Conservation (phyloP, 139 green algal genomes). For the Chlamydomonas asymmetrica region DNA sequence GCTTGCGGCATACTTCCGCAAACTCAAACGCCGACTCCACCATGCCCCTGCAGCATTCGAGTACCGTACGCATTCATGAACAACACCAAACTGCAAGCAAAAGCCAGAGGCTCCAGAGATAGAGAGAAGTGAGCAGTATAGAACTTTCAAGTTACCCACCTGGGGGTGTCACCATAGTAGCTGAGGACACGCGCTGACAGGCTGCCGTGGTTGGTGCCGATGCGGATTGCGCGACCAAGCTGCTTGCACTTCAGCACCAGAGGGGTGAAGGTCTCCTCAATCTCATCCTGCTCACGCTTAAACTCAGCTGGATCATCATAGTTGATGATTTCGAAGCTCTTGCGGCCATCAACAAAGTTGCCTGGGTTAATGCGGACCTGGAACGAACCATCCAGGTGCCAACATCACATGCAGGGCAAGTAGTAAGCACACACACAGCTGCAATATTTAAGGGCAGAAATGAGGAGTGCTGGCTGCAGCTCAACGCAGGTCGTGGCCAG, state of each 20-base stretch:
- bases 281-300: conserved; percentile 52
- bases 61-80: no score
- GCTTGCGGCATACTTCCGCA: conserved; percentile 93
- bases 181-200: conserved; percentile 95
- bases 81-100: no score
- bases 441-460: no score
- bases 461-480: no score
- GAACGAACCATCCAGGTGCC: background rate
- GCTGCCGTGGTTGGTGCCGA: conserved; percentile 98
- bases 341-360: conserved; percentile 96
- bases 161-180: conserved; percentile 93
- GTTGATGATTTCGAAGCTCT: conserved; percentile 92
- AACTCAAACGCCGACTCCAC: conserved; percentile 97
- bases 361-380: conserved; percentile 92
- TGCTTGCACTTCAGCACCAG: conserved; percentile 99
- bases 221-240: conserved; percentile 88
- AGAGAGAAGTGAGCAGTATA: no score
- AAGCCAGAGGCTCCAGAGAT: no score
- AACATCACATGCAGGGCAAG: no score
- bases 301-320: conserved; percentile 80
- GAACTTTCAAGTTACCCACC: conserved; percentile 36
- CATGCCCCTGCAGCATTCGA: conserved; percentile 81
- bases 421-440: no score
- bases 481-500: no score
- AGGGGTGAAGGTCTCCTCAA: conserved; percentile 88